Conservation (phyloP, 306 rosid species). For the Vigna reflexopilosa region DNA sequence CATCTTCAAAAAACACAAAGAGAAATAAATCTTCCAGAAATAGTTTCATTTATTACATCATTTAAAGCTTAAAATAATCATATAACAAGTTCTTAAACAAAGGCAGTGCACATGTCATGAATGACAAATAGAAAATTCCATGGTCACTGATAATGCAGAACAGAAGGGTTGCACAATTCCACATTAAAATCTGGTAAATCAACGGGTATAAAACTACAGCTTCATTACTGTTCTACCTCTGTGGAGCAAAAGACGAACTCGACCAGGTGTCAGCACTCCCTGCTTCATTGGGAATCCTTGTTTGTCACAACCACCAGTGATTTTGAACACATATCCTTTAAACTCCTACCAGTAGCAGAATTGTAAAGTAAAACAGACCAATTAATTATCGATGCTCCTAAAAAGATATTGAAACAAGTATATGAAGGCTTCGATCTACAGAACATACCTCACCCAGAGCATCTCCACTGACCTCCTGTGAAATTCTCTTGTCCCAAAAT, state of each 20-base stretch:
- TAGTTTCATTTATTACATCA: background rate
- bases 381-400: conserved; percentile 1
- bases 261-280: conserved; percentile 51
- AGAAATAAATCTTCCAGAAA: background rate
- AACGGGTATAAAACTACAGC: background rate
- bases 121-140: background rate
- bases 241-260: conserved; percentile 52
- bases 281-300: conserved; percentile 54
- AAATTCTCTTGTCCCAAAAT: conserved; percentile 50
- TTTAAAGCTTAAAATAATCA: background rate
- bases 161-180: background rate
- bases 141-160: background rate
- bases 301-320: conserved; percentile 51
- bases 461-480: conserved; percentile 48
- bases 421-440: background rate
- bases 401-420: background rate
- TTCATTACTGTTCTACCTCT: conserved; percentile 32
- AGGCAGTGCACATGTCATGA: background rate
- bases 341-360: conserved; percentile 40
- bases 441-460: conserved; percentile 46
- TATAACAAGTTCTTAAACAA: background rate
- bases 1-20: background rate
- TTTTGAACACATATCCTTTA: conserved; percentile 50
- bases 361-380: background rate
- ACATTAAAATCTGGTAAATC: background rate